Base-by-base conservation (phyloP, 495 filamentous ascomycete genomes). In the Aspergillus conjunctus region DNA sequence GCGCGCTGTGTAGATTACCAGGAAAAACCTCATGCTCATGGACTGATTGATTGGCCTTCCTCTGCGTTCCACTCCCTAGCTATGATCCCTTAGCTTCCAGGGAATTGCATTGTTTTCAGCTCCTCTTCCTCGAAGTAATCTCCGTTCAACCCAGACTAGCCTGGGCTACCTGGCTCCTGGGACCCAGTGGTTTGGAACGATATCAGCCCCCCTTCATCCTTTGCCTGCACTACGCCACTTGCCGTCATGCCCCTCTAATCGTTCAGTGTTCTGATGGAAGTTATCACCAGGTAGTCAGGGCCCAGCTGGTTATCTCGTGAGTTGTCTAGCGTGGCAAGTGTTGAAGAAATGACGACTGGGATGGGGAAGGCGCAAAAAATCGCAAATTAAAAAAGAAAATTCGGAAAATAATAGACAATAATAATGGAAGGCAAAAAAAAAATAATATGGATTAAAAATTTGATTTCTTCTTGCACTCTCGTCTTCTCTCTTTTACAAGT, bases 151-250 rank as follows among this genome's bases (percentile, higher is more conserved):
- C 52, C 15, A 34, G 31, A 21, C 21, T 20, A 18, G 9, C 31
- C 22, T 44, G 34, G 52, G 34, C 30, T 58, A 62, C 66, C 66
- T 60, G 63, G 61, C 55, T 64, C 57, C 43, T 60, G 65, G 62
- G 67, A 59, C 65, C 64, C 65, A 67, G 60, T 57, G 43, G 61
- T 61, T 63, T 61, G 67, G 65, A 56, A 65, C 65, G 31, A 41
- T 59, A 61, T 65, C 62, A 56, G 62, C 58, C 49, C 46, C 41
- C 58, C 45, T 59, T 59, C 41, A 22, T 54, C 52, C 26, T 59
- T 50, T 52, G 45, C 44, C 18, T 51, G 43, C 17, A 55, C 58
- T 56, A 59, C 62, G 62, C 66, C 59, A 65, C 62, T 62, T 58
- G 41, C 56, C 57, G 55, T 44, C 57, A 66, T 60, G 51, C 51